These are phyloP conservation scores for Senecio squalidus DNA, from an alignment of 140 eudicot genomes.

Conservation along the genomic window DNA sequence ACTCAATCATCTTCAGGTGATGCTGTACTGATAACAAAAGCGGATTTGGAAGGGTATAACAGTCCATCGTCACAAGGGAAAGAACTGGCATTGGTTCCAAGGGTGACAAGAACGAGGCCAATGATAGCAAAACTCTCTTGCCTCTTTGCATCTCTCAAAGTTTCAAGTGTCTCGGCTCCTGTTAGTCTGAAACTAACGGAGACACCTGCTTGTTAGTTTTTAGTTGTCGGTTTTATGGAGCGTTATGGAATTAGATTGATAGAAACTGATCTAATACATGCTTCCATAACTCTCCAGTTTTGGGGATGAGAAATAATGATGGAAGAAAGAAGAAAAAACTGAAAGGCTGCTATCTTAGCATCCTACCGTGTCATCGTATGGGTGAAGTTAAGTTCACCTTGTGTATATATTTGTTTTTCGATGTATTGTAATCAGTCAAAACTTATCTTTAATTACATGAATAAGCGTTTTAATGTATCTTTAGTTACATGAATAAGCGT, in stretches of 20 bases:
- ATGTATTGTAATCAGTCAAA: neutral
- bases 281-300: slow-evolving; percentile 6
- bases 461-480: slow-evolving; percentile 4
- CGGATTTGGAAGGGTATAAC: slow-evolving; percentile 86
- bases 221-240: neutral
- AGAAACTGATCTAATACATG: neutral
- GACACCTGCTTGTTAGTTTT: slow-evolving; percentile 58
- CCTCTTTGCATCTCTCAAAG: slow-evolving; percentile 62
- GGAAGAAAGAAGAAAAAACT: slow-evolving; percentile 8
- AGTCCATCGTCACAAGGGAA: slow-evolving; percentile 39
- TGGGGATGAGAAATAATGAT: slow-evolving; percentile 10
- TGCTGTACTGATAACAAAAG: slow-evolving; percentile 76
- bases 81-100: slow-evolving; percentile 38
- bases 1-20: slow-evolving; percentile 49
- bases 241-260: neutral
- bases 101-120: slow-evolving; percentile 38
- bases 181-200: slow-evolving; percentile 55
- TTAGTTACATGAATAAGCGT: neutral
- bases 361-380: no score
- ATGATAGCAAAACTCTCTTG: slow-evolving; percentile 70
- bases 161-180: slow-evolving; percentile 42
- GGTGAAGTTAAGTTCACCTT: no score
- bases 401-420: slow-evolving; percentile 19
- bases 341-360: slow-evolving; percentile 1
- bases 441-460: slow-evolving; percentile 12